Evolutionary conservation across 371 early-diverging fungal genomes (phyloP).

Genomic region (Apophysomyces ossiformis): DNA sequence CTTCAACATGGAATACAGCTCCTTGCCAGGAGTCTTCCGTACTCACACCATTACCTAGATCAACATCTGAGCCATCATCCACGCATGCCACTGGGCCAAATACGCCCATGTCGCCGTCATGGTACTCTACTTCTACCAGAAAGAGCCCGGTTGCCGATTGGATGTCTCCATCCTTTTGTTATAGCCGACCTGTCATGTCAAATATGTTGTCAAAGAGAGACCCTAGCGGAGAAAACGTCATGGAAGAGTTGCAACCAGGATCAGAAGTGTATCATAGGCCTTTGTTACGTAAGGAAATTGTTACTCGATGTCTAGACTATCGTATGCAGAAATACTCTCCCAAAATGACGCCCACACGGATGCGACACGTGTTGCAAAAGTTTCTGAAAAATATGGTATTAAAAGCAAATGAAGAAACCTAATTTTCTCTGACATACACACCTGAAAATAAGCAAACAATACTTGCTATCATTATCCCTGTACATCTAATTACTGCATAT

Average conservation of each 20-base stretch:
- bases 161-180: conserved; percentile 58
- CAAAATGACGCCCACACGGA: conserved; percentile 50
- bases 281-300: conserved; percentile 46
- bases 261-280: conserved; percentile 20
- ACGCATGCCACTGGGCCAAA: conserved; percentile 47
- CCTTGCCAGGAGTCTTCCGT: conserved; percentile 11
- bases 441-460: not conserved
- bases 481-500: no score
- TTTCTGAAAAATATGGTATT: conserved; percentile 55
- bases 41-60: conserved; percentile 24
- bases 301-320: conserved; percentile 50
- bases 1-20: not conserved
- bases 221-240: conserved; percentile 6
- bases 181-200: conserved; percentile 50
- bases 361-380: conserved; percentile 52
- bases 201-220: conserved; percentile 37
- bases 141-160: conserved; percentile 51
- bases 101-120: conserved; percentile 53
- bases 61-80: conserved; percentile 48
- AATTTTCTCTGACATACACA: not conserved
- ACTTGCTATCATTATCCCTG: not conserved
- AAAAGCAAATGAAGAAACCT: conserved; percentile 45
- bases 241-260: conserved; percentile 15
- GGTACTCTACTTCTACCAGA: conserved; percentile 55
- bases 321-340: conserved; percentile 49